Base-by-base conservation (phyloP, 306 rosid genomes). In the Glycine tomentella region DNA sequence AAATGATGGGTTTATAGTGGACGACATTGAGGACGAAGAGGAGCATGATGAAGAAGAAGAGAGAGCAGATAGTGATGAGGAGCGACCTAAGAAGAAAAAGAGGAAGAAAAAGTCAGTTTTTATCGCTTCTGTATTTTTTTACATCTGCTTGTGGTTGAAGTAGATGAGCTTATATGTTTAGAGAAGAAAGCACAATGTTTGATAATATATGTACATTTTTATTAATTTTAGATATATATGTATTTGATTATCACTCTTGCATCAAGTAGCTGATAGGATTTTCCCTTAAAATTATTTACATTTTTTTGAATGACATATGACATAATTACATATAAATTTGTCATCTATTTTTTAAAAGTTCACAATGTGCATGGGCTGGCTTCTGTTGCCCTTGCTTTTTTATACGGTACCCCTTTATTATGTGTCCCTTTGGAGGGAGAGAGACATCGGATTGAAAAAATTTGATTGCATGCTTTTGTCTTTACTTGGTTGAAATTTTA, bases 1-100 rank as follows among this genome's bases (percentile, higher is more conserved):
- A 84, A 95, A 95, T 75, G 99, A 95, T 79, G 99, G 94, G 42
- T 95, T 95, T 82, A 95, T 95, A 79, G 99, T 95, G 34, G 98
- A 95, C 78, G 98, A 93, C 42, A 69, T 89, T 13, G 99, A 91
- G 77, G 99, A 95, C 73, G 98, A 94, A 64, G 96, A 91, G 76
- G 96, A 89, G 50, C 91, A 86, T 15, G 98, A 91, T 65, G 94
- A 91, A 77, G 97, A 91, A 76, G 93, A 91, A 76, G 93, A 91
- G 79, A 89, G 90, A 86, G 92, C 80, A 59, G 94, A 89, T 16
- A 92, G 97, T 46, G 99, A 93, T 3, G 99, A 93, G 56, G 98
- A 95, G 83, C 90, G 97, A 55, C 99, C 90, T 83, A 95, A 73
- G 93, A 95, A 90, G 93, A 95, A 90, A 83, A 95, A 92, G 85